Conservation (phyloP, 805 yeast species). For the Wickerhamiella qilinensis region DNA sequence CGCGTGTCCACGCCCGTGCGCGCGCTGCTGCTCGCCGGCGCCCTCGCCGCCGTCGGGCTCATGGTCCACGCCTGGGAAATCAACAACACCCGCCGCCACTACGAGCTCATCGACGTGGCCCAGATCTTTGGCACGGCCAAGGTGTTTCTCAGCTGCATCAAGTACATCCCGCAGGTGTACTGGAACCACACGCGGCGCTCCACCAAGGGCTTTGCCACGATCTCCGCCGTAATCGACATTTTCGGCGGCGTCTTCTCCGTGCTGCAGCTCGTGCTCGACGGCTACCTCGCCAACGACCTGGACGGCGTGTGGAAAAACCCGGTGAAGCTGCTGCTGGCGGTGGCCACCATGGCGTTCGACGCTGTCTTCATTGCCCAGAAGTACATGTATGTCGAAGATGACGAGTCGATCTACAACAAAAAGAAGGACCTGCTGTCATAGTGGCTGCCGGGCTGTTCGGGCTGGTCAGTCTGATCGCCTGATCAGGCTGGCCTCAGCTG, state of each 20-base stretch:
- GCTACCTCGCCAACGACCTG: constrained; percentile 20
- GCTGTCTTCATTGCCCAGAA: constrained; percentile 20
- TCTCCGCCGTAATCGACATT: constrained; percentile 27
- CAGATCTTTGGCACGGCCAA: constrained; percentile 30
- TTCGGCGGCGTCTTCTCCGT: constrained; percentile 28
- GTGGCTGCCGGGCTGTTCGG: no score
- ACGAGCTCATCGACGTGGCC: constrained; percentile 25
- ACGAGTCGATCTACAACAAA: no score
- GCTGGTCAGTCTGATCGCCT: no score
- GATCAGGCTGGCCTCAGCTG: no score
- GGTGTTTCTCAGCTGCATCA: constrained; percentile 28
- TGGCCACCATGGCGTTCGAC: constrained; percentile 22
- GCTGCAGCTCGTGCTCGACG: constrained; percentile 28
- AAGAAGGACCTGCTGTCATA: no score
- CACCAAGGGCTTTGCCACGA: constrained; percentile 31
- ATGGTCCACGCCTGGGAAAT: constrained; percentile 17
- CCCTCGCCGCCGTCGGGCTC: constrained; percentile 11
- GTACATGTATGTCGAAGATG: constrained; percentile 10
- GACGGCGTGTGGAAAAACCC: constrained; percentile 25
- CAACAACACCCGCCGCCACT: constrained; percentile 14
- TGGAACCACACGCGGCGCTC: constrained; percentile 28
- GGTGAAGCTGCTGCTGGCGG: constrained; percentile 29
- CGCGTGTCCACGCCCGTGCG: constrained; percentile 17
- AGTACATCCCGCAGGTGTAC: constrained; percentile 33
- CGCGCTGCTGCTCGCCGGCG: constrained; percentile 10